Conservation (phyloP, 1,284 basidiomycete genomes). For the Naganishia sp. region DNA sequence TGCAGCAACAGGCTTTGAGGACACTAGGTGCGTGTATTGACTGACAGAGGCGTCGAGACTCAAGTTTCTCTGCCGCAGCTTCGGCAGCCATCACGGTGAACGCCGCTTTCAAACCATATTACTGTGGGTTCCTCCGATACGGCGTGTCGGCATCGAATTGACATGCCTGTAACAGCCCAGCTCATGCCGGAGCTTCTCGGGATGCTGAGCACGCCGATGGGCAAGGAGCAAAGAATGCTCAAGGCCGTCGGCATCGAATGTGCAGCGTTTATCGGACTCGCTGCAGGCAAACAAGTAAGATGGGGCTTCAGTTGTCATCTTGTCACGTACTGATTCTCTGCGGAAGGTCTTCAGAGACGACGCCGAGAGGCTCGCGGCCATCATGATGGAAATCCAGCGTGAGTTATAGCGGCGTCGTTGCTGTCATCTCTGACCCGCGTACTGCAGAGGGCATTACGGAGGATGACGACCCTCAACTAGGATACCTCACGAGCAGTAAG, state of each 20-base stretch:
- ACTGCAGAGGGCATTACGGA: constrained; percentile 26
- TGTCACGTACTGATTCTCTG: no score
- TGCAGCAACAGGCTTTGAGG: constrained; percentile 22
- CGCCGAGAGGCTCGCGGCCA: constrained; percentile 16
- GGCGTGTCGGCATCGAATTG: neutral
- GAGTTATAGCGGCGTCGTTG: neutral
- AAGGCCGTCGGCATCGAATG: constrained; percentile 30
- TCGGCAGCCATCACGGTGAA: constrained; percentile 22
- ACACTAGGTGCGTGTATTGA: constrained; percentile 1
- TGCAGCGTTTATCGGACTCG: constrained; percentile 26
- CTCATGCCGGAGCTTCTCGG: constrained; percentile 28
- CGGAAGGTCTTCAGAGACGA: constrained; percentile 23
- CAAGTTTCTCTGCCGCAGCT: neutral
- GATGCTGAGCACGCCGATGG: constrained; percentile 15
- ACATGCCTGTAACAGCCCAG: constrained; percentile 3
- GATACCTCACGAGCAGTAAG: constrained; percentile 28
- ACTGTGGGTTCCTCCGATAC: neutral
- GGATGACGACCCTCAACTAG: constrained; percentile 30
- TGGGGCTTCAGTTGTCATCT: no score
- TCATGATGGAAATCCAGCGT: constrained; percentile 27
- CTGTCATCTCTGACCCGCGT: neutral
- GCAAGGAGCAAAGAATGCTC: constrained; percentile 27
- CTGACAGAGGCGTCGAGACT: neutral
- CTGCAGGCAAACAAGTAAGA: constrained; percentile 31
- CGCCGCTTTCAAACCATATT: constrained; percentile 16